A percentile compares a stretch with the other conserved stretches of the same genome.
phyloP scores from a whole-genome alignment of 805 yeast genomes.

The Zygoascus flipseniorum region DNA sequence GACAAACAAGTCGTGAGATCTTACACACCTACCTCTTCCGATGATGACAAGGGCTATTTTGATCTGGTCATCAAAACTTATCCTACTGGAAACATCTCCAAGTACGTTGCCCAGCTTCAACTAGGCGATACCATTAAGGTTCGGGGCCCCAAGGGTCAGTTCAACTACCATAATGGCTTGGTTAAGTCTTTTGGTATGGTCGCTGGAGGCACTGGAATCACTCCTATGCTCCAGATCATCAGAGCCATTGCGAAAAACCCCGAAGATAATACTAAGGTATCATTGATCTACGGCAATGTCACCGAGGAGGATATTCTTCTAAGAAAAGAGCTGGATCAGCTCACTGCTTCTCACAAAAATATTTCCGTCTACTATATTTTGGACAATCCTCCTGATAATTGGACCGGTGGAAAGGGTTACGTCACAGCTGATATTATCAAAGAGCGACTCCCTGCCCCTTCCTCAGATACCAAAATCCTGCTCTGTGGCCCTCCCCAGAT shows the following conservation, averaged over 20 bases:
- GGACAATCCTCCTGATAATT: conserved; percentile 58
- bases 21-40: conserved; percentile 73
- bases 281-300: conserved; percentile 74
- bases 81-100: conserved; percentile 78
- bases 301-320: conserved; percentile 70
- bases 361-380: conserved; percentile 64
- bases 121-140: conserved; percentile 74
- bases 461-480: conserved; percentile 56
- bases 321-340: conserved; percentile 66
- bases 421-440: conserved; percentile 67
- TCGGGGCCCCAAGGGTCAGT: conserved; percentile 83
- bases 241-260: conserved; percentile 69
- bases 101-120: conserved; percentile 56
- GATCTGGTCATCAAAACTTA: conserved; percentile 80
- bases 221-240: conserved; percentile 90
- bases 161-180: conserved; percentile 73
- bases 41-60: conserved; percentile 60
- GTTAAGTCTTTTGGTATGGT: conserved; percentile 72
- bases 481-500: conserved; percentile 94
- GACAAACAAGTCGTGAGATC: conserved; percentile 81
- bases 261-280: conserved; percentile 64
- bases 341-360: conserved; percentile 42
- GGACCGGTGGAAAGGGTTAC: conserved; percentile 83
- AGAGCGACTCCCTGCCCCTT: conserved; percentile 51
- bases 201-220: conserved; percentile 94